Percentiles rank a stretch among this genome's conserved stretches.
phyloP scores from a whole-genome alignment of 345 rosid genomes.

The Bretschneidera sinensis region DNA sequence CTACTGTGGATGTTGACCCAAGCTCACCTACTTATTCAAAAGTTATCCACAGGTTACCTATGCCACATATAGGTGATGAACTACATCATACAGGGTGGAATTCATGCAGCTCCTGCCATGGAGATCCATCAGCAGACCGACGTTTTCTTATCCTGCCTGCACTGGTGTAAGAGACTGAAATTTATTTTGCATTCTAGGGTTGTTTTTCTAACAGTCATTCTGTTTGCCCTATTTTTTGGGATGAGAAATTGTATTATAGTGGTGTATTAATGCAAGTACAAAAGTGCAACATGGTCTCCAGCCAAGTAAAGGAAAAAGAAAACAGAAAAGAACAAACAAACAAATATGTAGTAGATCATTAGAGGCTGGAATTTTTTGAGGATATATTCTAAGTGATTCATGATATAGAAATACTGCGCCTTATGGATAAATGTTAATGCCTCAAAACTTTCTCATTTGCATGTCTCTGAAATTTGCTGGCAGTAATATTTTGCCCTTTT shows the following conservation, averaged over 20 bases:
- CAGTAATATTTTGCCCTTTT: no score
- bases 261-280: background rate
- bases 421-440: no score
- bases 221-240: background rate
- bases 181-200: background rate
- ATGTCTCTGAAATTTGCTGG: no score
- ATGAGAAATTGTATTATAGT: background rate
- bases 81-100: slow-evolving; percentile 97
- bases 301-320: no score
- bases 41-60: slow-evolving; percentile 71
- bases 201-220: background rate
- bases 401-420: no score
- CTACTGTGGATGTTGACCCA: slow-evolving; percentile 82
- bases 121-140: slow-evolving; percentile 64
- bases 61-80: slow-evolving; percentile 80
- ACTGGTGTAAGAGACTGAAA: slow-evolving; percentile 45
- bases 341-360: no score
- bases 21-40: slow-evolving; percentile 61
- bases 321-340: no score
- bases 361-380: no score
- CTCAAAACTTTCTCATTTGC: no score
- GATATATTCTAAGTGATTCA: no score
- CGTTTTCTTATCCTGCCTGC: slow-evolving; percentile 78
- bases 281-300: no score
- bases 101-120: slow-evolving; percentile 90